phyloP scores from a whole-genome alignment of 179 eudicot genomes.

The Beta macrorhiza region DNA sequence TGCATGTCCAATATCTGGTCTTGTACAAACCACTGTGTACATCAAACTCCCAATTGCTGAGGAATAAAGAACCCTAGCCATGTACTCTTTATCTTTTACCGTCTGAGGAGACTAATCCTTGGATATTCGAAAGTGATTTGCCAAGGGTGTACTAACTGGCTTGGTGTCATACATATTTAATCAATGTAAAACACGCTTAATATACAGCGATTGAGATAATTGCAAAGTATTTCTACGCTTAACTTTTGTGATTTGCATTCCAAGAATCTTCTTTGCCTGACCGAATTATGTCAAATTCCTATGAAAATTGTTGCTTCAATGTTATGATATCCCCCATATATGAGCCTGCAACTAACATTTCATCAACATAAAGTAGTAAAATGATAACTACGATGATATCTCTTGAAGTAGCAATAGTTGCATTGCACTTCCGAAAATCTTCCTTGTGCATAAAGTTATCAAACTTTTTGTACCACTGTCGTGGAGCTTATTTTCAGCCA shows the following conservation, averaged over 20 bases:
- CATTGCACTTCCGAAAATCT: not conserved
- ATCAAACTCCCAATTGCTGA: no score
- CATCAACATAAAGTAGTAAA: slow-evolving; percentile 1
- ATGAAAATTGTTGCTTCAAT: slow-evolving; percentile 2
- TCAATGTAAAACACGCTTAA: not conserved
- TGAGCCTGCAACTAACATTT: not conserved
- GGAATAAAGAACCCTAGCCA: not conserved
- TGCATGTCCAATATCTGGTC: no score
- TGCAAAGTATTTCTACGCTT: not conserved
- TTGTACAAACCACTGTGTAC: no score
- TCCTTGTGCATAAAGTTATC: not conserved
- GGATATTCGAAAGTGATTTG: not conserved
- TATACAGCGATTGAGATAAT: not conserved
- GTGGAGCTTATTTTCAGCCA: not conserved
- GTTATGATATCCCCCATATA: not conserved
- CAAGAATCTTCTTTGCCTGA: not conserved
- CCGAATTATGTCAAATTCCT: not conserved
- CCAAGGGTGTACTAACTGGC: not conserved
- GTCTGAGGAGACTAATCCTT: not conserved
- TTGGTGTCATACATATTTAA: not conserved
- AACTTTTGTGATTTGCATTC: not conserved
- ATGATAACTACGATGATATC: not conserved
- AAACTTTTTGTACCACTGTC: not conserved
- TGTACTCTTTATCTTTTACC: not conserved
- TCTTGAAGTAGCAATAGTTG: slow-evolving; percentile 2